Conservation (phyloP, 208 protist genomes). For the Wallacemonas sp. region DNA sequence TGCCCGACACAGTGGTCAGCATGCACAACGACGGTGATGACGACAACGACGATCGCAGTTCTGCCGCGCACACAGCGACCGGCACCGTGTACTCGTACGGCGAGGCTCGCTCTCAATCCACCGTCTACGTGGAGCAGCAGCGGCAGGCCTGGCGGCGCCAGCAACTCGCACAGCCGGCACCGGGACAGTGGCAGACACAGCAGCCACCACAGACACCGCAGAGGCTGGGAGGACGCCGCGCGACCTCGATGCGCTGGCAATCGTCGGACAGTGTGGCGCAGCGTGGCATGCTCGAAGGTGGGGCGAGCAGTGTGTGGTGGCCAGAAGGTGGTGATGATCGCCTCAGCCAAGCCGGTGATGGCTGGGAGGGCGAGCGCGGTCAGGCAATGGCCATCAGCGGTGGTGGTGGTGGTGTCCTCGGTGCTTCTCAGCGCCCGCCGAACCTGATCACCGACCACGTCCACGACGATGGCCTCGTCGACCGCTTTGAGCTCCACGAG, state of each 20-base stretch:
- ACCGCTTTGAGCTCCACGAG: slow-evolving; percentile 30
- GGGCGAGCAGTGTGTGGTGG: slow-evolving; percentile 8
- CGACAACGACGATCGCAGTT: slow-evolving; percentile 20
- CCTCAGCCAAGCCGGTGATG: not conserved
- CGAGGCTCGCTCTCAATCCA: slow-evolving; percentile 21
- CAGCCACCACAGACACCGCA: not conserved
- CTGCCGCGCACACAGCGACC: not conserved
- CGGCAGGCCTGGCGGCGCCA: slow-evolving; percentile 1
- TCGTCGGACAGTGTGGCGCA: too few relatives aligned
- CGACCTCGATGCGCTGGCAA: too few relatives aligned
- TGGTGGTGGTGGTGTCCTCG: not conserved
- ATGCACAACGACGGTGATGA: too few relatives aligned
- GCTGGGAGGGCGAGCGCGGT: too few relatives aligned
- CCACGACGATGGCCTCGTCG: slow-evolving; percentile 12
- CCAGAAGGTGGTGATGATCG: not conserved
- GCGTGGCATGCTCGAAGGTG: not conserved
- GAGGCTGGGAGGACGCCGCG: too few relatives aligned
- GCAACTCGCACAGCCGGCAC: slow-evolving; percentile 5
- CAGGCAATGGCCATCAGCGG: too few relatives aligned
- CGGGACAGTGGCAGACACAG: not conserved
- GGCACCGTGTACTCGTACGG: slow-evolving; percentile 15
- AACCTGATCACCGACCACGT: not conserved
- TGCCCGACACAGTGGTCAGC: too few relatives aligned
- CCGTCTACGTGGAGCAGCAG: slow-evolving; percentile 3
- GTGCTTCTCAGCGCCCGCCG: not conserved